Percentiles rank a stretch among this genome's conserved stretches.
These are phyloP conservation scores for Pseudocercospora fuligena DNA, from an alignment of 2,329 filamentous ascomycete genomes.

Conservation along the genomic window DNA sequence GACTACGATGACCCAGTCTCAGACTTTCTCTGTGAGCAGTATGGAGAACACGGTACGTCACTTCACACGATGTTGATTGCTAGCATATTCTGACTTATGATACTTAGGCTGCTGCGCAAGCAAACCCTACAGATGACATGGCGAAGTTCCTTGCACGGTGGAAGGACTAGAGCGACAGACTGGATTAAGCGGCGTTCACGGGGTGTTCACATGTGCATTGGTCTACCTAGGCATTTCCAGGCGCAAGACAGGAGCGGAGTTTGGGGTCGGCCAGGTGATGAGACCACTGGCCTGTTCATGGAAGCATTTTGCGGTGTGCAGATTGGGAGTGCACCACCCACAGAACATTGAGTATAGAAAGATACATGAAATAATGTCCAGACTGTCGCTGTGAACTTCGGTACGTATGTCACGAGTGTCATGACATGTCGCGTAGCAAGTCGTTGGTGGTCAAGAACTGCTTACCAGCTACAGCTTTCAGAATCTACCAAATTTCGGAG, in stretches of 20 bases:
- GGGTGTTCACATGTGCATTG: not conserved
- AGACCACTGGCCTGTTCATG: slow-evolving; percentile 1
- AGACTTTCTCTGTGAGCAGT: slow-evolving; percentile 57
- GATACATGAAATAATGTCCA: not conserved
- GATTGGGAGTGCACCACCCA: not conserved
- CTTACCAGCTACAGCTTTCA: not conserved
- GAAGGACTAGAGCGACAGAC: slow-evolving; percentile 55
- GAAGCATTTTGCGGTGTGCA: not conserved
- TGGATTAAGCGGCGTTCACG: not conserved
- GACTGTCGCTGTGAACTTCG: not conserved
- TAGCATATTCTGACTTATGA: slow-evolving; percentile 14
- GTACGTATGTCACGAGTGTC: not conserved
- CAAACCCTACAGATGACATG: slow-evolving; percentile 59
- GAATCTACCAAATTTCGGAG: not conserved
- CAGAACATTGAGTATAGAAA: not conserved
- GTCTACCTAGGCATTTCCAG: not conserved
- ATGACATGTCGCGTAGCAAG: not conserved
- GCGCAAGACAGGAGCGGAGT: not conserved
- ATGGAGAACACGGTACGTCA: slow-evolving; percentile 64
- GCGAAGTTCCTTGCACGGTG: slow-evolving; percentile 62
- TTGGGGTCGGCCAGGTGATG: not conserved
- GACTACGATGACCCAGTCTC: slow-evolving; percentile 58
- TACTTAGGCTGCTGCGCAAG: slow-evolving; percentile 58
- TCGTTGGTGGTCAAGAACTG: not conserved
- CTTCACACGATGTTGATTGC: not conserved